Base-by-base conservation (phyloP, 768 basidiomycete species). In the Cyclocybe aegerita region DNA sequence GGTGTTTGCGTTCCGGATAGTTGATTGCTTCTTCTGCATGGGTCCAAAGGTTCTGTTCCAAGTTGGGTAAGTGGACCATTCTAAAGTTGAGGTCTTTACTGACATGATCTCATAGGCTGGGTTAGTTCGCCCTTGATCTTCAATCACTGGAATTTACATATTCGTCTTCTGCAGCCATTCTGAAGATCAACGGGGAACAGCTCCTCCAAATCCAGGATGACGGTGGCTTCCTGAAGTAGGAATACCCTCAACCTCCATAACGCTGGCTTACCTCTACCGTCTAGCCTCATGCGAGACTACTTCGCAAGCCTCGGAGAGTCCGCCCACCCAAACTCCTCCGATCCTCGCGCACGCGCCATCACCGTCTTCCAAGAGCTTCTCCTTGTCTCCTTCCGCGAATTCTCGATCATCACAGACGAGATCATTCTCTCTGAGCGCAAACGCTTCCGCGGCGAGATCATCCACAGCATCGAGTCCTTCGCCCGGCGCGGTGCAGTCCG, bases 21-120 rank as follows among this genome's bases (percentile, higher is more conserved):
- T 95, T 2, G 95, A 98, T 65, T 98, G 95, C 65, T 95, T 98
- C 75, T 88, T 98, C 72, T 94, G 93, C 59, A 98, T 99, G 96
- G 97, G 97, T 0, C 93, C 95, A 0, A 98, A 96, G 60, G 97
- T 99, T 1, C 72, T 99, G 37, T 99, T 99, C 75, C 97, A 99
- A 81, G 92, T 99, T 47, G 96, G 94, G 92, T 94, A 65, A 67
- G 88, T 71, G 17, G 33, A 10, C 16, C 32, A 10, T 10, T 42
- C 34, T 4, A 41, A 41, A 23, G 50, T 11, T 39, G 46, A 16
- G 3, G 11, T 49, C 40, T 41, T 55, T 32, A 63, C 35, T 60
- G 46, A 49, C 14, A 49, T n/a, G 50, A 39, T 60, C 45, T 39
- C 14, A 39, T 60, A 84, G 83, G 48, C 73, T 85, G 46, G 85